These are phyloP conservation scores for Quercus phellos DNA, from an alignment of 331 rosid species.

Conservation along the genomic window DNA sequence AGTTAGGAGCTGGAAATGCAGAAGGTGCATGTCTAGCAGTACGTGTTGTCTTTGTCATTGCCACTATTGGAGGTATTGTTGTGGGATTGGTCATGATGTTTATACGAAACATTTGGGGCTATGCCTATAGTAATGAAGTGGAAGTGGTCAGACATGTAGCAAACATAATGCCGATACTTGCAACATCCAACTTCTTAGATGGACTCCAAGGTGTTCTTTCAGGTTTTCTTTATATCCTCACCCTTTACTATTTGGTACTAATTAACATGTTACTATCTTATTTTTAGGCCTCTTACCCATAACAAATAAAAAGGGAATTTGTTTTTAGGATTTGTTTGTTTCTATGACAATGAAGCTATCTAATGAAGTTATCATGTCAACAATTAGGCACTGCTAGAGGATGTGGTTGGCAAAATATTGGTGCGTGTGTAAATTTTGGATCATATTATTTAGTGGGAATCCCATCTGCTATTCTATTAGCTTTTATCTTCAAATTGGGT, in stretches of 20 bases:
- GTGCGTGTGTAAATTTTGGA: slow-evolving; percentile 71
- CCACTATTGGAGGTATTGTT: slow-evolving; percentile 34
- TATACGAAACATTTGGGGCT: slow-evolving; percentile 61
- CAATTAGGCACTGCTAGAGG: slow-evolving; percentile 72
- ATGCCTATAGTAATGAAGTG: slow-evolving; percentile 54
- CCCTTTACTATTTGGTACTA: background rate
- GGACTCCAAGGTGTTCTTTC: slow-evolving; percentile 69
- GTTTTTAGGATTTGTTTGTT: no score
- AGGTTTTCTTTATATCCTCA: slow-evolving; percentile 30
- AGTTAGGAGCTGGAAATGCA: slow-evolving; percentile 74
- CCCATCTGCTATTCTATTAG: slow-evolving; percentile 48
- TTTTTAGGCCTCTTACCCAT: no score
- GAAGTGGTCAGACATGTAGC: slow-evolving; percentile 57
- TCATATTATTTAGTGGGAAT: slow-evolving; percentile 70
- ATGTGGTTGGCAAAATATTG: slow-evolving; percentile 80
- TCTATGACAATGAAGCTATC: no score
- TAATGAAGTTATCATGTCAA: background rate
- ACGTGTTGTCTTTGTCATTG: slow-evolving; percentile 37
- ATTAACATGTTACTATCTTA: no score
- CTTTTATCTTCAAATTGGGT: slow-evolving; percentile 53
- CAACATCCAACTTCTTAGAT: slow-evolving; percentile 55
- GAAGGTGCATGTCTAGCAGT: slow-evolving; percentile 59
- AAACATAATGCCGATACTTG: slow-evolving; percentile 58
- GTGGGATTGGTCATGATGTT: slow-evolving; percentile 44
- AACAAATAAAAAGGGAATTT: no score